Conservation (phyloP, 2,329 filamentous ascomycete genomes). For the Penicillium oxalicum region DNA sequence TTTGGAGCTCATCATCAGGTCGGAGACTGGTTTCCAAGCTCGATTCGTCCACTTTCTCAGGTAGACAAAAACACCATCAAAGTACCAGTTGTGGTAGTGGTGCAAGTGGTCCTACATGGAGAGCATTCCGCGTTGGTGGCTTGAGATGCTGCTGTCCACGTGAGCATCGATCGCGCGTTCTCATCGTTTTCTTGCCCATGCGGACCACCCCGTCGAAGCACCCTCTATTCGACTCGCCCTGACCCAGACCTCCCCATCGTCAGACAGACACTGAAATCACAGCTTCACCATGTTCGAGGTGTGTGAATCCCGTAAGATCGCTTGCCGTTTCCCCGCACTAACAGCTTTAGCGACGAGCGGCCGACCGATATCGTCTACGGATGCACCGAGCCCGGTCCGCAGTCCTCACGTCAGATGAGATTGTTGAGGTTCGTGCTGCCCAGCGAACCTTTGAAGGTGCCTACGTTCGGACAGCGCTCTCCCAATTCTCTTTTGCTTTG, state of each 20-base stretch:
- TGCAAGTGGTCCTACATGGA: not conserved
- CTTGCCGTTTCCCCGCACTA: slow-evolving; percentile 6
- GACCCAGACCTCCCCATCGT: not conserved
- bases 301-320: slow-evolving; percentile 3
- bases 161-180: slow-evolving; percentile 5
- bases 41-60: no score
- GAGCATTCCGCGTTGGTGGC: not conserved
- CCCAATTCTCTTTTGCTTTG: slow-evolving; percentile 90
- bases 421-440: slow-evolving; percentile 89
- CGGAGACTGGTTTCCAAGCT: not conserved
- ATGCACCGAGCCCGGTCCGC: slow-evolving; percentile 79
- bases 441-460: slow-evolving; percentile 97
- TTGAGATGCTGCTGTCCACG: slow-evolving; percentile 4
- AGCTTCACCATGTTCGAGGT: slow-evolving; percentile 27
- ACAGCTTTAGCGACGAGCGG: slow-evolving; percentile 53
- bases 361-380: slow-evolving; percentile 70
- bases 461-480: slow-evolving; percentile 89
- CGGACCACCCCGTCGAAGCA: not conserved
- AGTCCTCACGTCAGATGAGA: slow-evolving; percentile 72
- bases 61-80: not conserved
- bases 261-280: not conserved
- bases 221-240: not conserved
- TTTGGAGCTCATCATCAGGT: not conserved
- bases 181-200: not conserved
- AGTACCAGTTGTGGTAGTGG: not conserved